Evolutionary conservation across 768 basidiomycete genomes (phyloP), one percentile per base, ranked within the genome.

Genomic region (Lenzites betulinus): DNA sequence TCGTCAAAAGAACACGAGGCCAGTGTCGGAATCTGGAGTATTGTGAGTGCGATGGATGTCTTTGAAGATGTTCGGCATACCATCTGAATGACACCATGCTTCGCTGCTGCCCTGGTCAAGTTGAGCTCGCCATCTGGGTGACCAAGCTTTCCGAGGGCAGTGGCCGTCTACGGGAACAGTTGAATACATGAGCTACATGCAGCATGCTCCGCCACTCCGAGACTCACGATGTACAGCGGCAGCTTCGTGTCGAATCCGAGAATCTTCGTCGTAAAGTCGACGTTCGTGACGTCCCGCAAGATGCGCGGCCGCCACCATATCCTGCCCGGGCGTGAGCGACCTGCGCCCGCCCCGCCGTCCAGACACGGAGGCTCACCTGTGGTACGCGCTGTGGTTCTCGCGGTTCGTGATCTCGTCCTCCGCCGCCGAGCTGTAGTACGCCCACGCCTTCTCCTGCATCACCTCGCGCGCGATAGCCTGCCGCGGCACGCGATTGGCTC

Each of bases 1-100:
- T 98, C 94, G 70, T 98, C 95, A 73, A 98, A 97, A 0, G 93
- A 92, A 73, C 95, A 98, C 0, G 92, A 95, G 0, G 96, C 93
- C 22, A 98, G 79, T 0, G 97, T 98, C 1, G 95, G 94, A 54
- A 98, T 96, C 95, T 95, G 16, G 7, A 12, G 3, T 18, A 13
- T 13, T 7, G 20, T 30, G 3, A 22, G 3, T n/a, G n/a, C n/a
- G n/a, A n/a, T n/a, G n/a, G n/a, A n/a, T n/a, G n/a, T n/a, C n/a
- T n/a, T n/a, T n/a, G n/a, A 13, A 25, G 43, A 9, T 43, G 7
- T 30, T 20, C 22, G 12, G 43, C 62, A 49, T 25, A 85, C 87
- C 89, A 90, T 90, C 64, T 90, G 89, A 51, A 90, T 90, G 49
- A 90, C 74, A 9, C 81, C 83, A 60, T 87, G 85, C 69, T 91